phyloP scores from a whole-genome alignment of 306 rosid genomes.

The Boehmeria nivea region DNA sequence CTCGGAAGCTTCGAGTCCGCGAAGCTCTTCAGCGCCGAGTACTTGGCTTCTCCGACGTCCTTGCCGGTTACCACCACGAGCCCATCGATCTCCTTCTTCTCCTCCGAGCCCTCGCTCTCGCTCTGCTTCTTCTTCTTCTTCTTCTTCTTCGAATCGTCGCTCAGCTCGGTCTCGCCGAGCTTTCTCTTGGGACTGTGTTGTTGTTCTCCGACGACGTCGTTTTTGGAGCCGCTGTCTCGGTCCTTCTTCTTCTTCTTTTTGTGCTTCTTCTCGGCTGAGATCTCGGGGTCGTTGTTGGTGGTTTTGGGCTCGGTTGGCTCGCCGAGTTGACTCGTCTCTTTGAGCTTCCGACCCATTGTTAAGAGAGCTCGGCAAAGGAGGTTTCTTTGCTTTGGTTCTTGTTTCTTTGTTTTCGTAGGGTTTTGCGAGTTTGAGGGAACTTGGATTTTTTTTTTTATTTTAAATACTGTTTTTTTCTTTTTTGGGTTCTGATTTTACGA shows the following conservation, averaged over 20 bases:
- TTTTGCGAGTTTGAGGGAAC: neutral
- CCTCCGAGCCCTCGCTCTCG: constrained; percentile 29
- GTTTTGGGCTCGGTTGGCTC: constrained; percentile 10
- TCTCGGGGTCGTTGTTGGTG: constrained; percentile 25
- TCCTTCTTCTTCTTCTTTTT: constrained; percentile 50
- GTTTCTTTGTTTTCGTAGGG: constrained; percentile 1
- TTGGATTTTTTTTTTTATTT: too few species aligned
- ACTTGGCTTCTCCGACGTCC: constrained; percentile 41
- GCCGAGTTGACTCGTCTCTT: constrained; percentile 22
- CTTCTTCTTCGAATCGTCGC: constrained; percentile 19
- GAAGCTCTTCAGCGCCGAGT: constrained; percentile 46
- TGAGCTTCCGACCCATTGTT: constrained; percentile 61
- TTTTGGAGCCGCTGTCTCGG: neutral
- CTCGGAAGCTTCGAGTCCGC: constrained; percentile 56
- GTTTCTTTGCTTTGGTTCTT: neutral
- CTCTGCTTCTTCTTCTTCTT: constrained; percentile 40
- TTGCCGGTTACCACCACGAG: constrained; percentile 67
- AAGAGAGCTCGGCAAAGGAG: constrained; percentile 9
- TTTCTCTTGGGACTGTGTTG: constrained; percentile 51
- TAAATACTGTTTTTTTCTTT: too few species aligned
- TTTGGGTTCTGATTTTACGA: too few species aligned
- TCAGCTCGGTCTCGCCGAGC: constrained; percentile 25
- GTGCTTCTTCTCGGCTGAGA: constrained; percentile 37
- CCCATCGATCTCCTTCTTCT: constrained; percentile 22
- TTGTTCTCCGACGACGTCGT: constrained; percentile 1